Evolutionary conservation across 106 monocot genomes (phyloP), one percentile per base, ranked within the genome.

Genomic region (Phalaenopsis equestris): DNA sequence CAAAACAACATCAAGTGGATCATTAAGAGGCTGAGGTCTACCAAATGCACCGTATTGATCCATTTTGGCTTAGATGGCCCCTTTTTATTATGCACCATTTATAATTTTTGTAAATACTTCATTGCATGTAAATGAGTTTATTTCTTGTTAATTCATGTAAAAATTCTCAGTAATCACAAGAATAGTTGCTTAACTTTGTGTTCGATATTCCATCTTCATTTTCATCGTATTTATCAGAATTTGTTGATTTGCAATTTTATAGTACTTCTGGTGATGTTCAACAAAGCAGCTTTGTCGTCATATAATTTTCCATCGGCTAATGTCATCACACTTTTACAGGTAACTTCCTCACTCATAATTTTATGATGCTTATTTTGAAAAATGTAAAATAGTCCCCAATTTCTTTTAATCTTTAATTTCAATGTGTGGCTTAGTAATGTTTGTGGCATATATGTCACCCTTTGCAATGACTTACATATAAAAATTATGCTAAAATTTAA

Each of bases 301-400:
- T 97, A 94, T 83, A 89, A 79, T 84, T 97, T 97, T 67, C 97
- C 97, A 37, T 94, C 84, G 47, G 92, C 94, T 76, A 97, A 97
- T 88, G 94, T 97, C 41, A 92, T 97, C 64, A 97, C 97, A 52
- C 92, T 97, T 61, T 83, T 94, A 79, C 97, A 97, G 94, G 97
- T 97, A 81, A 55, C 21, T 43, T 55, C 23, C 36, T 73, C 19
- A 73, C 23, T 47, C 56, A 1, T 37, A 41, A 18, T 41, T 30
- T 36, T 42, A 1, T 61, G 19, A 21, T 61, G 19, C 61, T 61
- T 61, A 61, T 55, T 73, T 47, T 56, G 41, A 42, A 30, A 70
- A 12, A 39, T 39, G 3, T 12, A 5, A 70, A 70, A 10, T 70
- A 4, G 14, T 70, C 39, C 39, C 70, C 10, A 70, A 15, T 61